A percentile compares a stretch with the other conserved stretches of the same genome.
phyloP scores from a whole-genome alignment of 164 flowering plant species.

The Buxus sempervirens region DNA sequence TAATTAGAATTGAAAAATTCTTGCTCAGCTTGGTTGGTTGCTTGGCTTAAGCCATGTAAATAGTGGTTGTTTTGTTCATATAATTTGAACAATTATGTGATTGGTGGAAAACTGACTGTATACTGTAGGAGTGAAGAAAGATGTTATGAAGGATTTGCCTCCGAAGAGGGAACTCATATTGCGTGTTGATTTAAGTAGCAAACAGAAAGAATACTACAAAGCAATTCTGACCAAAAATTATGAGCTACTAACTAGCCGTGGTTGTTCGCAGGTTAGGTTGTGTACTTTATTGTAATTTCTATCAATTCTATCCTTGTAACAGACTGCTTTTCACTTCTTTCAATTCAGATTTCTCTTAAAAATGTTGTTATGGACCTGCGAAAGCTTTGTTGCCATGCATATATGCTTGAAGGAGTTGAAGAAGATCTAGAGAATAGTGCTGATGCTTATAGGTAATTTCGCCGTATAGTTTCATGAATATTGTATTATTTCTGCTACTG shows the following conservation, averaged over 20 bases:
- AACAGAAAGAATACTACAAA: conserved; percentile 93
- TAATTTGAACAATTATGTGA: background rate
- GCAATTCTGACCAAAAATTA: conserved; percentile 96
- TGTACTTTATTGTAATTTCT: conserved; percentile 1
- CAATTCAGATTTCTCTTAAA: conserved; percentile 78
- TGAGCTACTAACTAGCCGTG: conserved; percentile 75
- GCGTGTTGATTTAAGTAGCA: conserved; percentile 90
- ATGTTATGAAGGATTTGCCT: conserved; percentile 93
- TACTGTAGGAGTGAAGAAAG: conserved; percentile 87
- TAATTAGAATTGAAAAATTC: too few relatives aligned
- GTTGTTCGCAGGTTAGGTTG: conserved; percentile 75
- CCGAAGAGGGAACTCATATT: conserved; percentile 96
- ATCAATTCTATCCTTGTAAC: background rate
- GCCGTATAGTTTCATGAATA: background rate
- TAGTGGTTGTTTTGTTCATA: background rate
- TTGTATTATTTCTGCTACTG: background rate
- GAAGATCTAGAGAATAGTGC: conserved; percentile 56
- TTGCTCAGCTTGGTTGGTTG: too few relatives aligned
- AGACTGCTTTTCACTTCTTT: background rate
- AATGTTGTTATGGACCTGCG: conserved; percentile 99
- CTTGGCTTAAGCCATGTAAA: too few relatives aligned
- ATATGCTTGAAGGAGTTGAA: conserved; percentile 93
- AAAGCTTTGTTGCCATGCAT: conserved; percentile 94
- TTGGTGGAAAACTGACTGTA: background rate
- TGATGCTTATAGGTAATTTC: conserved; percentile 67